Percentiles rank a stretch among this genome's conserved stretches.
These are phyloP conservation scores for Xanthoparmelia taractica DNA, from an alignment of 495 filamentous ascomycete species.

Conservation along the genomic window DNA sequence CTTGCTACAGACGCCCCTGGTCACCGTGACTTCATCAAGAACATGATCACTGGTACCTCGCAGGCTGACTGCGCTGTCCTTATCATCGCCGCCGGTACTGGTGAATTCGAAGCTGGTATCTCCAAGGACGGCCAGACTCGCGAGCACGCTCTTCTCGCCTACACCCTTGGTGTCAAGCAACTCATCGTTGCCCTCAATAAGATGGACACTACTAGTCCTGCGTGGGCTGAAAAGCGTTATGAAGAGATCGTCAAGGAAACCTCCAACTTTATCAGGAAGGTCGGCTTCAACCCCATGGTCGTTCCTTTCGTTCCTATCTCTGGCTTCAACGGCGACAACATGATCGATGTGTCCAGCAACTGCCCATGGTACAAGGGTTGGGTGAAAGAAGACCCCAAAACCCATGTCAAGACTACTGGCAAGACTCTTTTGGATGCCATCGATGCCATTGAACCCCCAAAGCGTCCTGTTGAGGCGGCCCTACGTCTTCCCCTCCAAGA, in stretches of 20 bases:
- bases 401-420: slow-evolving; percentile 73
- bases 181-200: slow-evolving; percentile 99
- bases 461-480: slow-evolving; percentile 88
- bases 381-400: slow-evolving; percentile 99
- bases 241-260: slow-evolving; percentile 99
- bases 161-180: slow-evolving; percentile 99
- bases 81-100: slow-evolving; percentile 99
- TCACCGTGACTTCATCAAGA: slow-evolving; percentile 99
- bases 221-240: slow-evolving; percentile 93
- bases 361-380: slow-evolving; percentile 99
- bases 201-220: slow-evolving; percentile 99
- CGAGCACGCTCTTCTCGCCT: slow-evolving; percentile 99
- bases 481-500: slow-evolving; percentile 99
- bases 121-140: slow-evolving; percentile 99
- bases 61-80: slow-evolving; percentile 99
- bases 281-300: slow-evolving; percentile 98
- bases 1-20: slow-evolving; percentile 75
- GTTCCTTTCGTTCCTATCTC: slow-evolving; percentile 99
- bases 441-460: slow-evolving; percentile 87
- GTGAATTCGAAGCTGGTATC: slow-evolving; percentile 99
- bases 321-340: slow-evolving; percentile 99
- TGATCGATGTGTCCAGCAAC: slow-evolving; percentile 87
- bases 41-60: slow-evolving; percentile 99
- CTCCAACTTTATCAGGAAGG: slow-evolving; percentile 99
- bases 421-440: slow-evolving; percentile 99